Base-by-base conservation (phyloP, 73 alveolate species). In the Tetrahymena borealis region DNA sequence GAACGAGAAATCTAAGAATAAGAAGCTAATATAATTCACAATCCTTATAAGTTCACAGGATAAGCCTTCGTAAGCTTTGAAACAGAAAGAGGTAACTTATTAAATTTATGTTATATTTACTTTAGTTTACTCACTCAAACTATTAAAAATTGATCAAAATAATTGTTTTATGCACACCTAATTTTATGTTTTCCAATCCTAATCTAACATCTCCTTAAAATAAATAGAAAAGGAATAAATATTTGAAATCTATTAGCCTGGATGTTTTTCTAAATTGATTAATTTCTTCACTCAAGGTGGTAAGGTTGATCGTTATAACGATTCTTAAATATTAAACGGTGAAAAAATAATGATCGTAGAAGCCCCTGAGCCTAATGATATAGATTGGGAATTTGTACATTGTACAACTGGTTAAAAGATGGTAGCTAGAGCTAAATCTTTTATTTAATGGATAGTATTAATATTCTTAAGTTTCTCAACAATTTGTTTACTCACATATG, bases 331-430 rank as follows among this genome's bases (percentile, higher is more conserved):
- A 0, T 85, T 93, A 7, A 90, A 93, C 6, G 95, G 90, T 31
- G 78, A 39, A 11, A 93, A 93, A 39, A 38, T 93, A 16, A 79
- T 79, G 40, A 41, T 38, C 3, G 95, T 79, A 39, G 95, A 93
- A 20, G 93, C 95, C 4, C 95, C 95, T 32, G 95, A 93, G 32
- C 95, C 95, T 11, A 93, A 93, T 33, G 95, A 93, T 79, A 92
- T 93, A 12, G 95, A 93, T 79, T 93, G 95, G 95, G 95, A 93
- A 85, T 93, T 93, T 78, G 79, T 93, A 13, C 95, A 93, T n/a
- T 39, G 77, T 15, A 41, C 40, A 31, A 93, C 93, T 18, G 43
- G 78, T 20, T 79, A 38, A 40, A 93, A 93, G 39, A 78, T 93
- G 3, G 31, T 79, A 20, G 93, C 95, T 3, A 39, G 95, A 31